Conservation (phyloP, 106 monocot genomes). For the Allium cepa region DNA sequence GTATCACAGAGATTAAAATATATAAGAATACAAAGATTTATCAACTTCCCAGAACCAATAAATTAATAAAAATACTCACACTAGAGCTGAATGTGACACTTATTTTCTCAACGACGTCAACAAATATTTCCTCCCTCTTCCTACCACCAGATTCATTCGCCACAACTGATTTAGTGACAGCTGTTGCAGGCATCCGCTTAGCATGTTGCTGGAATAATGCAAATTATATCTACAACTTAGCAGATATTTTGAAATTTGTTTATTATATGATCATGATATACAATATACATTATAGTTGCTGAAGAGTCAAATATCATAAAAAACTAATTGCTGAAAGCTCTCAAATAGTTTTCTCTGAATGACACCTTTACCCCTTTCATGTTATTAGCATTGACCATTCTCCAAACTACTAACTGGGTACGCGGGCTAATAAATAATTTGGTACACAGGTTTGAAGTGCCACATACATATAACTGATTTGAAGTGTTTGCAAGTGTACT, state of each 20-base stretch:
- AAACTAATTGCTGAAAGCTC: no score
- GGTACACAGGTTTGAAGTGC: no score
- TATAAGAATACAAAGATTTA: background rate
- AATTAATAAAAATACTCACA: conserved; percentile 43
- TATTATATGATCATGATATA: no score
- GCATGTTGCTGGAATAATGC: conserved; percentile 64
- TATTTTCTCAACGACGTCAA: conserved; percentile 96
- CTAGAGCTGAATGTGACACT: conserved; percentile 99
- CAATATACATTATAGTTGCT: background rate
- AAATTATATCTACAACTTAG: background rate
- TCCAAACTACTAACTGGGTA: no score
- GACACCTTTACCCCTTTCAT: no score
- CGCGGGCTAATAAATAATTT: no score
- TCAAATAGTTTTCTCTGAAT: no score
- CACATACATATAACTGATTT: no score
- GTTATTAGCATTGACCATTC: no score
- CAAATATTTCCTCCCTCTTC: conserved; percentile 99
- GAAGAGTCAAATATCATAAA: background rate
- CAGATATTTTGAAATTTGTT: no score
- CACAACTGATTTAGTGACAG: conserved; percentile 98
- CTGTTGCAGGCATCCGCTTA: conserved; percentile 93
- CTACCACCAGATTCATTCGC: conserved; percentile 88
- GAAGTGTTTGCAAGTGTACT: no score
- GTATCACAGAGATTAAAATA: background rate
- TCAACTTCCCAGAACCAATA: background rate